Conservation (phyloP, 768 basidiomycete genomes). For the Austroboletus festivus region DNA sequence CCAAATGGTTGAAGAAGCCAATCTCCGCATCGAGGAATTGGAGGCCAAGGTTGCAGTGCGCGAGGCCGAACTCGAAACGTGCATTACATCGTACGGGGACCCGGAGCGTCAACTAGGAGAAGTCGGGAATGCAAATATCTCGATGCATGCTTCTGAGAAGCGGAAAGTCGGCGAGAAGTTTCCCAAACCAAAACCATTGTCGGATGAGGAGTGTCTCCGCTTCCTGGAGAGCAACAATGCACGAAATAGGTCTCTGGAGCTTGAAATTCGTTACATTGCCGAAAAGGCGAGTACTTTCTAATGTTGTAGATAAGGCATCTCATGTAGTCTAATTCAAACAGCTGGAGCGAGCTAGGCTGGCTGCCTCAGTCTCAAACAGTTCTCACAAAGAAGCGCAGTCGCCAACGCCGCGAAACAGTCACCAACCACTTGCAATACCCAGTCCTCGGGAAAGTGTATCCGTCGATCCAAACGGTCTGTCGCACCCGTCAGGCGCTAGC, state of each 20-base stretch:
- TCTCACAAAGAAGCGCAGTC: background rate
- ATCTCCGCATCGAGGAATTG: slow-evolving; percentile 41
- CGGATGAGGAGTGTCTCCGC: slow-evolving; percentile 39
- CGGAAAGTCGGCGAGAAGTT: slow-evolving; percentile 4
- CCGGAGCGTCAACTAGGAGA: background rate
- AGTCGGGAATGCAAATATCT: background rate
- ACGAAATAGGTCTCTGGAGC: slow-evolving; percentile 43
- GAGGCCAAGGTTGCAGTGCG: slow-evolving; percentile 54
- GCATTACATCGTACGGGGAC: slow-evolving; percentile 17
- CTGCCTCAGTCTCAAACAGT: background rate
- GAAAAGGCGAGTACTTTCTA: slow-evolving; percentile 30
- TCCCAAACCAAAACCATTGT: slow-evolving; percentile 19
- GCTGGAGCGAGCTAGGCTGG: slow-evolving; percentile 22
- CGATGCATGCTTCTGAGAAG: background rate
- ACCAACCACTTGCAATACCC: background rate
- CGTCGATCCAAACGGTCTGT: slow-evolving; percentile 14
- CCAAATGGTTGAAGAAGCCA: slow-evolving; percentile 38
- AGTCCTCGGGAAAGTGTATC: slow-evolving; percentile 21
- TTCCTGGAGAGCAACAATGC: slow-evolving; percentile 37
- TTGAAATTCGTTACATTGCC: slow-evolving; percentile 40
- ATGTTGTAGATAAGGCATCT: background rate
- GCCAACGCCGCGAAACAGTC: background rate
- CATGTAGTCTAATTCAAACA: slow-evolving; percentile 2
- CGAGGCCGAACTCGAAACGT: slow-evolving; percentile 52
- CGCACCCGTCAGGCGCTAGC: background rate